phyloP scores from a whole-genome alignment of 2,329 filamentous ascomycete genomes.

The Fusarium sp. region DNA sequence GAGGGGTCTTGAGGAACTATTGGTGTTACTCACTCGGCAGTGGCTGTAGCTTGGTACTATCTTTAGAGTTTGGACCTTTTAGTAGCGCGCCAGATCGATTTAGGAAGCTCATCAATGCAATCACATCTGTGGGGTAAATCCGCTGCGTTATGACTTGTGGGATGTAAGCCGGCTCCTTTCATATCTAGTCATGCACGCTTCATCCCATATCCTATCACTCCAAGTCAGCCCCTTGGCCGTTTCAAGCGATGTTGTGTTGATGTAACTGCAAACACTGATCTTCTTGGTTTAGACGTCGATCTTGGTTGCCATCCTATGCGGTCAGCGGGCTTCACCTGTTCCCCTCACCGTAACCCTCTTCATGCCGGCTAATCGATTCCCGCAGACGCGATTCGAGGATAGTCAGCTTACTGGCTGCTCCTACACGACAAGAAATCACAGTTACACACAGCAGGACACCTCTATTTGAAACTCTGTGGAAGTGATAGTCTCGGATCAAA shows the following conservation, averaged over 20 bases:
- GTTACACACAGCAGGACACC: neutral
- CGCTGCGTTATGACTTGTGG: neutral
- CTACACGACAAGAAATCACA: neutral
- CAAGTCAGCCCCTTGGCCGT: neutral
- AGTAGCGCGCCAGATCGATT: neutral
- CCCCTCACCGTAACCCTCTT: constrained; percentile 19
- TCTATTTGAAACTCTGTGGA: neutral
- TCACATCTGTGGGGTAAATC: neutral
- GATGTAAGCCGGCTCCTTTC: neutral
- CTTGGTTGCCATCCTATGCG: neutral
- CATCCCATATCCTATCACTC: neutral
- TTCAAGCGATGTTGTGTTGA: neutral
- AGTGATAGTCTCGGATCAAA: constrained; percentile 6
- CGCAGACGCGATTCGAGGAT: neutral
- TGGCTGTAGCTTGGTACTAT: neutral
- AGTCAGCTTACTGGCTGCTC: constrained; percentile 19
- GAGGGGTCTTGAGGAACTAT: constrained; percentile 30
- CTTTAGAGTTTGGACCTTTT: neutral
- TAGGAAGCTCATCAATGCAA: constrained; percentile 10
- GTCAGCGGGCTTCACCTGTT: constrained; percentile 2
- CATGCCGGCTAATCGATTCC: neutral
- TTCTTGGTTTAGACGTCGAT: constrained; percentile 4
- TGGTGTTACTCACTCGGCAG: neutral
- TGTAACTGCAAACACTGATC: neutral
- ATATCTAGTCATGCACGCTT: neutral